These are phyloP conservation scores for Saprolegnia parasitica DNA, from an alignment of 352 stramenopile genomes.

Conservation along the genomic window DNA sequence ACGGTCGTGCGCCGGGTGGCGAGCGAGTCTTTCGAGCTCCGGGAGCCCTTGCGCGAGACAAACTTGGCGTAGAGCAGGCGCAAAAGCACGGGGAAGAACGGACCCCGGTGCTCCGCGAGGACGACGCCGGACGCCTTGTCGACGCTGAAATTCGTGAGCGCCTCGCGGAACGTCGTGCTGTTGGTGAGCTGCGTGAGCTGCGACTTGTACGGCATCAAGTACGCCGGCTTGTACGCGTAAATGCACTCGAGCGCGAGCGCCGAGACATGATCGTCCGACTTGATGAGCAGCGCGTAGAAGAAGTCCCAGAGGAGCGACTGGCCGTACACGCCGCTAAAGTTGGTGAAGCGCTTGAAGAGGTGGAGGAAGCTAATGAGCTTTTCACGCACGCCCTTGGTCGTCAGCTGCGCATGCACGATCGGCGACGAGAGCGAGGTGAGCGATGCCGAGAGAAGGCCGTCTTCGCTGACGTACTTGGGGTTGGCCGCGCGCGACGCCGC, in stretches of 20 bases:
- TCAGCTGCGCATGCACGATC: slow-evolving; percentile 36
- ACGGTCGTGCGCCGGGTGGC: slow-evolving; percentile 83
- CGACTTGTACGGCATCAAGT: slow-evolving; percentile 80
- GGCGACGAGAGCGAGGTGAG: too few species aligned
- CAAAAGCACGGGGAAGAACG: slow-evolving; percentile 81
- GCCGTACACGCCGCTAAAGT: slow-evolving; percentile 83
- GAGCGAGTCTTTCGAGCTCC: slow-evolving; percentile 79
- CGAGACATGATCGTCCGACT: slow-evolving; percentile 81
- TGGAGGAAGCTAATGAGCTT: slow-evolving; percentile 81
- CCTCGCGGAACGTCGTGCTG: slow-evolving; percentile 80
- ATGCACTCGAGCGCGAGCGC: slow-evolving; percentile 84
- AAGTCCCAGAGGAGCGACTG: slow-evolving; percentile 69
- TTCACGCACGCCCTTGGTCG: slow-evolving; percentile 67
- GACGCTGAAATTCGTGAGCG: slow-evolving; percentile 87
- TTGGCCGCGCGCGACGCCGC: slow-evolving; percentile 13
- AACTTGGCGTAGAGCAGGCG: slow-evolving; percentile 89
- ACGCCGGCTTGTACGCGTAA: slow-evolving; percentile 78
- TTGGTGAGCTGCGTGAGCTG: slow-evolving; percentile 80
- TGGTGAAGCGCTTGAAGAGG: slow-evolving; percentile 76
- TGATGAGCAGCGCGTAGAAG: slow-evolving; percentile 88
- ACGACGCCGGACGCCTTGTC: slow-evolving; percentile 59
- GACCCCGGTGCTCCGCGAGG: slow-evolving; percentile 67
- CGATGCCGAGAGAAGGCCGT: neutral
- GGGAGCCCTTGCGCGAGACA: slow-evolving; percentile 70
- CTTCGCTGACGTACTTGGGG: slow-evolving; percentile 17